These are phyloP conservation scores for Fusarium sp. DNA, from an alignment of 2,329 filamentous ascomycete species.

Conservation along the genomic window DNA sequence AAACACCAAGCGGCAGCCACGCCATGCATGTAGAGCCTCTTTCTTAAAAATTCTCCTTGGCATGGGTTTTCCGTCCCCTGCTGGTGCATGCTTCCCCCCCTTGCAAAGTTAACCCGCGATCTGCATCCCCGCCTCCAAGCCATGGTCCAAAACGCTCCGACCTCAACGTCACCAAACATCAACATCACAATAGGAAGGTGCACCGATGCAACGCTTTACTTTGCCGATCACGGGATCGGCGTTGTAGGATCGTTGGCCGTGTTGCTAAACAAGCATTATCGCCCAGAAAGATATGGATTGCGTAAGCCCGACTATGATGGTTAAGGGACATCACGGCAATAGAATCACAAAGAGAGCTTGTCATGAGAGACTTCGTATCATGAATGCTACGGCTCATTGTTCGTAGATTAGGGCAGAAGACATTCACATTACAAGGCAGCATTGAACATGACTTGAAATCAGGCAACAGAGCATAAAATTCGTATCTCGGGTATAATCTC, in stretches of 20 bases:
- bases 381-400: no score
- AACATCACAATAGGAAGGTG: conserved; percentile 13
- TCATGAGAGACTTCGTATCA: no score
- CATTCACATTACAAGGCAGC: background rate
- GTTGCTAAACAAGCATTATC: conserved; percentile 7
- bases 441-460: background rate
- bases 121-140: conserved; percentile 24
- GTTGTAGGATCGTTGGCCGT: conserved; percentile 10
- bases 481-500: conserved; percentile 41
- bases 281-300: background rate
- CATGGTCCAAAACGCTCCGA: conserved; percentile 11
- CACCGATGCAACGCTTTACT: background rate
- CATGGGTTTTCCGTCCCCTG: background rate
- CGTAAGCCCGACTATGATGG: background rate
- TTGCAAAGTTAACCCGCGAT: conserved; percentile 10
- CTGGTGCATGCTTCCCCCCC: conserved; percentile 8
- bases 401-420: background rate
- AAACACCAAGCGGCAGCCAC: background rate
- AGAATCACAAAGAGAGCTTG: background rate
- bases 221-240: conserved; percentile 36
- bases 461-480: conserved; percentile 21
- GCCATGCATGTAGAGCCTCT: background rate
- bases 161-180: conserved; percentile 5
- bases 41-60: background rate
- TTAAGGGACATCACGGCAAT: background rate